Conservation (phyloP, 305 asterid species). For the Petunia hybrid region DNA sequence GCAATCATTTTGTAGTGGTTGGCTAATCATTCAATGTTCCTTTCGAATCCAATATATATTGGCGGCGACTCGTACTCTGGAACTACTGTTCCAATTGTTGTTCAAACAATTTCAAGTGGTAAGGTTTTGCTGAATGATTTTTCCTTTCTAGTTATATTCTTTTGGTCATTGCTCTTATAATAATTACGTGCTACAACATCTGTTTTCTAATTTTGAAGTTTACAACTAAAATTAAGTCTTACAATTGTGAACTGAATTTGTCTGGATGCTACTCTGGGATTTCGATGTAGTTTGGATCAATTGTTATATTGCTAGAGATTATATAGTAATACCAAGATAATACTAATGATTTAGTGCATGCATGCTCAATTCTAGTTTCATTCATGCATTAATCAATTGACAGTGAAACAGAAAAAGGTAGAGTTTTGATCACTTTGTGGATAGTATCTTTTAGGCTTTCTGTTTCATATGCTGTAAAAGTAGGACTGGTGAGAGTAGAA, state of each 20-base stretch:
- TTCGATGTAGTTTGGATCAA: background rate
- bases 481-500: too few relatives aligned
- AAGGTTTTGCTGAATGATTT: too few relatives aligned
- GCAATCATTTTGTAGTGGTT: slow-evolving; percentile 19
- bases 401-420: too few relatives aligned
- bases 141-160: background rate
- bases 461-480: too few relatives aligned
- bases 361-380: background rate
- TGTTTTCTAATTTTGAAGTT: background rate
- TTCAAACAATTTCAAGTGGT: background rate
- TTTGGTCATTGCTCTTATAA: background rate
- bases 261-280: slow-evolving; percentile 18
- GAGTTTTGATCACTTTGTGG: too few relatives aligned
- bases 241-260: slow-evolving; percentile 13
- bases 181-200: background rate
- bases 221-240: background rate
- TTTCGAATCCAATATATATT: slow-evolving; percentile 26
- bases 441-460: too few relatives aligned
- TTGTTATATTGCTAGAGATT: background rate
- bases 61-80: slow-evolving; percentile 28
- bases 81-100: slow-evolving; percentile 26
- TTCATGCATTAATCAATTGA: background rate
- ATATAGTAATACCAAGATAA: background rate
- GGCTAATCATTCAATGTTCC: slow-evolving; percentile 21
- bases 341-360: background rate